Conservation (phyloP, 345 rosid genomes). For the Dipteronia sinensis region DNA sequence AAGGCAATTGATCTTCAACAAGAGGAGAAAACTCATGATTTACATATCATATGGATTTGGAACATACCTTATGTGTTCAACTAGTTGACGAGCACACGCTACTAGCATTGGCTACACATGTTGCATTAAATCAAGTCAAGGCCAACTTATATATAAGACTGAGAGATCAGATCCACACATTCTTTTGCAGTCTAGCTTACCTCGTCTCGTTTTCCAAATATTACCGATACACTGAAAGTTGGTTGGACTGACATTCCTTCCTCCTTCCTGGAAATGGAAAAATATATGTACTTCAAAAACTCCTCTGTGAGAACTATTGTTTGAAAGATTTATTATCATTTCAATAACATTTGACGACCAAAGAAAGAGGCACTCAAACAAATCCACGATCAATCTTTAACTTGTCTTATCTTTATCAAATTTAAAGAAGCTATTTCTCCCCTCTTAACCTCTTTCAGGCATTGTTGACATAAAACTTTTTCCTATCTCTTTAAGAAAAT, state of each 20-base stretch:
- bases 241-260: constrained; percentile 78
- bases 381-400: background rate
- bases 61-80: constrained; percentile 78
- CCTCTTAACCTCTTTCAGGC: background rate
- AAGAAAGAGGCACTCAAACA: background rate
- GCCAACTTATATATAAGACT: background rate
- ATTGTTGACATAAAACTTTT: background rate
- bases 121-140: constrained; percentile 21
- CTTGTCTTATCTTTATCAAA: background rate
- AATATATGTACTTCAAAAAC: constrained; percentile 11
- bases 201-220: constrained; percentile 93
- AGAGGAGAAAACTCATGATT: background rate
- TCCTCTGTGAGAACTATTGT: background rate
- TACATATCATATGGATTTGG: background rate
- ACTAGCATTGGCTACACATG: constrained; percentile 70
- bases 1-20: background rate
- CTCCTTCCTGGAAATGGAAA: constrained; percentile 67
- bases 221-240: constrained; percentile 75
- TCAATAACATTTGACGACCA: background rate
- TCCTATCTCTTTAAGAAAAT: too few species aligned
- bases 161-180: constrained; percentile 7
- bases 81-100: constrained; percentile 82
- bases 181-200: constrained; percentile 33
- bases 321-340: background rate
- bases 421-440: background rate